Evolutionary conservation across 495 filamentous ascomycete genomes (phyloP).

Genomic region (Annulohypoxylon maeteangense): DNA sequence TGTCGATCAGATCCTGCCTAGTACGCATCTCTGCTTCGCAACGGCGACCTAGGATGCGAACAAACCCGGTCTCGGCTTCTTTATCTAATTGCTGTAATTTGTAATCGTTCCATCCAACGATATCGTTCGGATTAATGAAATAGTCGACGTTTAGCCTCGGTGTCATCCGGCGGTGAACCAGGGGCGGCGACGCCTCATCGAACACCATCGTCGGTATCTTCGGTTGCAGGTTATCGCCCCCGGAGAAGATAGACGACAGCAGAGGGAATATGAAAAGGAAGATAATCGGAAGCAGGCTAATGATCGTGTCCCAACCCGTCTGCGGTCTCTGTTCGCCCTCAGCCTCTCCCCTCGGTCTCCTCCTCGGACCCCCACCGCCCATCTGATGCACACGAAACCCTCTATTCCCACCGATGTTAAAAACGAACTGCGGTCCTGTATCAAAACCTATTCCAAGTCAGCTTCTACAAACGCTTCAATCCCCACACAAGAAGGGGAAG

Average conservation of each 20-base stretch:
- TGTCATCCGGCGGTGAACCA: constrained; percentile 78
- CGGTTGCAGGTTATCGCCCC: constrained; percentile 60
- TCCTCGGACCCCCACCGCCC: constrained; percentile 72
- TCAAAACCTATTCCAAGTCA: constrained; percentile 61
- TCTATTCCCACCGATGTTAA: constrained; percentile 87
- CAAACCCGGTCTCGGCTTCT: constrained; percentile 76
- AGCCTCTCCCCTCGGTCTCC: constrained; percentile 74
- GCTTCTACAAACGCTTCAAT: not conserved
- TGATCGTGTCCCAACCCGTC: constrained; percentile 64
- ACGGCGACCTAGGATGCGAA: constrained; percentile 69
- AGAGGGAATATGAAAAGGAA: constrained; percentile 90
- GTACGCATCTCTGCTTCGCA: constrained; percentile 77
- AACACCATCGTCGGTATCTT: constrained; percentile 76
- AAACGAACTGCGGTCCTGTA: constrained; percentile 85
- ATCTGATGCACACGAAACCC: constrained; percentile 89
- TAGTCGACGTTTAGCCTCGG: constrained; percentile 78
- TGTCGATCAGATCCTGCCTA: constrained; percentile 73
- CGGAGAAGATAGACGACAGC: constrained; percentile 81
- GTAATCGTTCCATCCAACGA: constrained; percentile 70
- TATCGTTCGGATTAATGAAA: constrained; percentile 82
- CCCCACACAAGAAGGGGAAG: not conserved
- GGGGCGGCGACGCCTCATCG: constrained; percentile 70
- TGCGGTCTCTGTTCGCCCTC: constrained; percentile 60
- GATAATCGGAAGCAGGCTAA: constrained; percentile 81
- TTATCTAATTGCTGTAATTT: constrained; percentile 80